Percentiles rank a stretch among this genome's conserved stretches.
Conservation (phyloP, 495 filamentous ascomycete species). For the Trichoderma virens region DNA sequence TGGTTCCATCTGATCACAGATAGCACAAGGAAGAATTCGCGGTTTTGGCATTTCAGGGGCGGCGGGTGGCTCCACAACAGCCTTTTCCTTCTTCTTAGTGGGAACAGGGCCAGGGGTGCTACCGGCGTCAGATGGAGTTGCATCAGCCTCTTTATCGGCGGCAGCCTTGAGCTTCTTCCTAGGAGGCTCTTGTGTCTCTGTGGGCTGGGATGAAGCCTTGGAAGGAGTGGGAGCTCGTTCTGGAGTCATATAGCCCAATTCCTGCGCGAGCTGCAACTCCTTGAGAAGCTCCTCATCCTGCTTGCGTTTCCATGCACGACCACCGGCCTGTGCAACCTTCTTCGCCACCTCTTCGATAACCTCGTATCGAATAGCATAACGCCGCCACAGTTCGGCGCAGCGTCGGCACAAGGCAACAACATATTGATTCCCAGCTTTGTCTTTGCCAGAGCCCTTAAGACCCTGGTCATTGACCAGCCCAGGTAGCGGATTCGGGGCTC, state of each 20-base stretch:
- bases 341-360: constrained; percentile 89
- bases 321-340: constrained; percentile 74
- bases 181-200: constrained; percentile 31
- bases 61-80: constrained; percentile 45
- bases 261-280: constrained; percentile 54
- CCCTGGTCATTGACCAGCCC: constrained; percentile 61
- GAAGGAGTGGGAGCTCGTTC: constrained; percentile 33
- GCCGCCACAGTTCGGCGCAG: constrained; percentile 86
- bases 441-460: constrained; percentile 52
- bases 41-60: constrained; percentile 67
- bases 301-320: constrained; percentile 76
- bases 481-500: constrained; percentile 74
- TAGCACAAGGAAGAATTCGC: constrained; percentile 71
- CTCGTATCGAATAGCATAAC: constrained; percentile 94
- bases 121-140: constrained; percentile 19
- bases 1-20: constrained; percentile 70
- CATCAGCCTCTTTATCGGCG: constrained; percentile 25
- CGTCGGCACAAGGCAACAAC: constrained; percentile 80
- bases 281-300: constrained; percentile 87
- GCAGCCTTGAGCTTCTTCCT: constrained; percentile 50
- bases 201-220: constrained; percentile 33
- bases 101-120: constrained; percentile 25
- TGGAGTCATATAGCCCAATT: constrained; percentile 38
- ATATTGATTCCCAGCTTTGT: constrained; percentile 62
- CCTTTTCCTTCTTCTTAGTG: constrained; percentile 58